Evolutionary conservation across 257 asterid genomes (phyloP).

Genomic region (Solanum chmielewskii): DNA sequence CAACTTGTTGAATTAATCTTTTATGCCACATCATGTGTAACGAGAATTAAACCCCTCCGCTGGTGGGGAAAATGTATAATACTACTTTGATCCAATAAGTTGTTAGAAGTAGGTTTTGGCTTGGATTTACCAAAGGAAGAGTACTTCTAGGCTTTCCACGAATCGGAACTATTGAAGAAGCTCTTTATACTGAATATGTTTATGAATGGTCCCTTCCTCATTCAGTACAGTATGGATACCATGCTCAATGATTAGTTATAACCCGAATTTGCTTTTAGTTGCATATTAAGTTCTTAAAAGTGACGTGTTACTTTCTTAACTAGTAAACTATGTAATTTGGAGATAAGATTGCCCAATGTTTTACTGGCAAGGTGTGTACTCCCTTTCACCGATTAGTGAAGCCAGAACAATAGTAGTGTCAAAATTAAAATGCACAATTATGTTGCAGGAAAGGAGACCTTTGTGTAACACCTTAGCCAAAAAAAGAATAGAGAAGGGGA

Average conservation of each 20-base stretch:
- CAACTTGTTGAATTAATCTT: not conserved
- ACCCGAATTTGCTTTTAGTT: not conserved
- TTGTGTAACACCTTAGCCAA: not conserved
- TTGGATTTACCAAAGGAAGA: not conserved
- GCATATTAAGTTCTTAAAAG: not conserved
- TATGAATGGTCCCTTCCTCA: not conserved
- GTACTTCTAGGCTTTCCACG: not conserved
- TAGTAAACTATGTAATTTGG: not conserved
- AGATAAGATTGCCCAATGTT: not conserved
- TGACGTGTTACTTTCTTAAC: not conserved
- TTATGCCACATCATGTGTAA: not conserved
- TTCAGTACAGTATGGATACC: not conserved
- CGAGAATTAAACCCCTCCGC: not conserved
- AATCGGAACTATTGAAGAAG: not conserved
- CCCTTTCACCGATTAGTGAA: not conserved
- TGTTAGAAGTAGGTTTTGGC: not conserved
- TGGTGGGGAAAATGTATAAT: not conserved
- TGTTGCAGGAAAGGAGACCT: not conserved
- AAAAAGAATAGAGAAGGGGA: not conserved
- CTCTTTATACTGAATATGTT: not conserved
- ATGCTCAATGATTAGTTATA: not conserved
- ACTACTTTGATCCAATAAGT: not conserved
- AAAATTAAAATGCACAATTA: not conserved
- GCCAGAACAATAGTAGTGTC: not conserved
- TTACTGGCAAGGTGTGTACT: not conserved